Percentiles rank a stretch among this genome's conserved stretches.
These are phyloP conservation scores for Aspergillus fischeri DNA, from an alignment of 2,329 filamentous ascomycete species.

Conservation along the genomic window DNA sequence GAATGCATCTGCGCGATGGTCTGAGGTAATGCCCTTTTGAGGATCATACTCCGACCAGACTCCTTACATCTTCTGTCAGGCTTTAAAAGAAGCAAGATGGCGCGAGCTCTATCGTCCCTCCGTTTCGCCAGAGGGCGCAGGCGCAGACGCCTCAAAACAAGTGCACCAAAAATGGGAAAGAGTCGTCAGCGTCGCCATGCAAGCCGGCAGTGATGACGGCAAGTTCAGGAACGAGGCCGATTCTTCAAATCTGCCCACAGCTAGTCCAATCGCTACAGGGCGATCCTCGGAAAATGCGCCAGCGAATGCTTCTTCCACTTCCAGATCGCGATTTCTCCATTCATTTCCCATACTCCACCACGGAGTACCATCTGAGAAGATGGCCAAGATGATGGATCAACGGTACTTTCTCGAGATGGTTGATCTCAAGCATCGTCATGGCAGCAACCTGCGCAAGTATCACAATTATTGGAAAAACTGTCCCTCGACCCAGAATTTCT, in stretches of 20 bases:
- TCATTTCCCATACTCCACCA: constrained; percentile 26
- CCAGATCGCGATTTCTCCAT: constrained; percentile 22
- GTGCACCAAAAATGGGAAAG: constrained; percentile 73
- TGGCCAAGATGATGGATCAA: constrained; percentile 75
- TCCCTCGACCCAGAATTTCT: constrained; percentile 80
- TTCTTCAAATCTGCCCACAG: not conserved
- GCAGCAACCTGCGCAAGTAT: constrained; percentile 74
- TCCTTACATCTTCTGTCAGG: constrained; percentile 28
- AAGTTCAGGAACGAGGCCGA: constrained; percentile 32
- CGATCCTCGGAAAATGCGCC: not conserved
- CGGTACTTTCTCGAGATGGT: constrained; percentile 86
- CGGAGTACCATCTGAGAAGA: constrained; percentile 56
- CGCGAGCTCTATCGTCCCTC: constrained; percentile 43
- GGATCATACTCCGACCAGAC: not conserved
- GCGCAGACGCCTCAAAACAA: constrained; percentile 25
- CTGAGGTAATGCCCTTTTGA: constrained; percentile 49
- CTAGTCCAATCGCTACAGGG: not conserved
- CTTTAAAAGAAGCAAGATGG: constrained; percentile 55
- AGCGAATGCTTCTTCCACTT: not conserved
- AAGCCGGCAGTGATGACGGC: constrained; percentile 65
- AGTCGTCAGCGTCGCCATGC: constrained; percentile 63
- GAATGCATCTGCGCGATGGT: constrained; percentile 67
- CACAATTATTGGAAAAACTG: constrained; percentile 78
- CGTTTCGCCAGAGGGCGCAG: constrained; percentile 1
- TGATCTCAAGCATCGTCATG: constrained; percentile 81